Evolutionary conservation across 495 filamentous ascomycete genomes (phyloP).

Genomic region (Tetracladium marchalianum): DNA sequence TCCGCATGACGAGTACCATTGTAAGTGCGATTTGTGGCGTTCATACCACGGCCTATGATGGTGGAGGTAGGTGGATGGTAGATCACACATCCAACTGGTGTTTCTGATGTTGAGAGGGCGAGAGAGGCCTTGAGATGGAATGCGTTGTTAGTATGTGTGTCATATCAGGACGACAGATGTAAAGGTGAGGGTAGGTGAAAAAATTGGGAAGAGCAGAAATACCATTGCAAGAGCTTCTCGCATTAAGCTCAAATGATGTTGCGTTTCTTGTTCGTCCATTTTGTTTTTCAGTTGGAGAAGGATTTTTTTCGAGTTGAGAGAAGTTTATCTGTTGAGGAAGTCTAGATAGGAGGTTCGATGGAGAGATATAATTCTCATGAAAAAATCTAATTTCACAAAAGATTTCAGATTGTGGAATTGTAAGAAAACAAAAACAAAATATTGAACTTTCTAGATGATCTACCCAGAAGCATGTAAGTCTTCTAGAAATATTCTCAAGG

Average conservation of each 20-base stretch:
- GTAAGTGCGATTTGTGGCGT: constrained; percentile 81
- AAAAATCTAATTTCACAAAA: too few relatives aligned
- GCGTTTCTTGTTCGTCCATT: constrained; percentile 6
- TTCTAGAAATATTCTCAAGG: too few relatives aligned
- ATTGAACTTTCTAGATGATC: too few relatives aligned
- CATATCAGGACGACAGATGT: neutral
- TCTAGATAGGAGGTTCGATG: too few relatives aligned
- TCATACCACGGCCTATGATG: constrained; percentile 83
- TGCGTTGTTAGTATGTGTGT: constrained; percentile 2
- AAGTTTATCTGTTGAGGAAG: too few relatives aligned
- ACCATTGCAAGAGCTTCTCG: constrained; percentile 61
- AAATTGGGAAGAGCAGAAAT: constrained; percentile 4
- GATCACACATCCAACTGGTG: constrained; percentile 92
- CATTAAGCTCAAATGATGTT: constrained; percentile 52
- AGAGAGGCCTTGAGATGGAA: constrained; percentile 57
- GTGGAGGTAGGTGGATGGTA: constrained; percentile 49
- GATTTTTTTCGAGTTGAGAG: too few relatives aligned
- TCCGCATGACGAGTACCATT: constrained; percentile 92
- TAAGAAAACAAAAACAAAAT: too few relatives aligned
- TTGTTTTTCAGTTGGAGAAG: too few relatives aligned
- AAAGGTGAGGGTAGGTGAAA: neutral
- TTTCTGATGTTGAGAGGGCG: constrained; percentile 76
- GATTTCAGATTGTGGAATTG: too few relatives aligned
- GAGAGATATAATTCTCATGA: too few relatives aligned
- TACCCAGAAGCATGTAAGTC: too few relatives aligned